Base-by-base conservation (phyloP, 192 early-diverging fungal genomes). In the Phycomyces nitens region DNA sequence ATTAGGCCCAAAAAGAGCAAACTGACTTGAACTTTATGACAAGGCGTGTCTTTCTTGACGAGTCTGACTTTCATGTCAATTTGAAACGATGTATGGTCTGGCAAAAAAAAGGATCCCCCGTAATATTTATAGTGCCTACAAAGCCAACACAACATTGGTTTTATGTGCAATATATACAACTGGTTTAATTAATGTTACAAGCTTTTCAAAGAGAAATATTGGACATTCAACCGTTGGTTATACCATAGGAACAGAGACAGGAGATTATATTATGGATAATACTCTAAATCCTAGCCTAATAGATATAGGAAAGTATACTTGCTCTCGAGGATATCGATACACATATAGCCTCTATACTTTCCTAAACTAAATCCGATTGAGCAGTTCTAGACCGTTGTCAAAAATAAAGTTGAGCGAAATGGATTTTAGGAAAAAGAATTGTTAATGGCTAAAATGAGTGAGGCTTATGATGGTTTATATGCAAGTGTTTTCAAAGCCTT, bases 341-440 rank as follows among this genome's bases (percentile, higher is more conserved):
- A 47, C 68, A 29, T 68, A 60, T 60, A 42, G 67, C 65, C 71
- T 41, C 60, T 65, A n/a, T 68, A 73, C 55, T 68, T 57, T 29
- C 71, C 71, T 58, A 47, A 55, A 52, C 56, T 68, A 11, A 73
- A 73, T 60, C 65, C 71, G 60, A 73, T 73, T 51, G 71, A 73
- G 56, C 56, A 73, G 51, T 34, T 34, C 7, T 34, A 56, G 65
- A 29, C 71, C 53, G 57, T 49, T 21, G 56, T 73, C 49, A 73
- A 63, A 56, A 59, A 22, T 52, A 58, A 53, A 58, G 62, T 70
- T 24, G 50, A 58, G 43, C 53, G 68, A 51, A 62, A 68, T 21
- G 53, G 59, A 23, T 54, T 63, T 54, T 42, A 54, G 61, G 52
- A 63, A 63, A 63, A 63, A 26, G 50, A 63, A 54, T 54, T 52